A percentile compares a stretch with the other conserved stretches of the same genome.
Evolutionary conservation across 495 filamentous ascomycete genomes (phyloP).

Genomic region (Chlorociboria aeruginascens): DNA sequence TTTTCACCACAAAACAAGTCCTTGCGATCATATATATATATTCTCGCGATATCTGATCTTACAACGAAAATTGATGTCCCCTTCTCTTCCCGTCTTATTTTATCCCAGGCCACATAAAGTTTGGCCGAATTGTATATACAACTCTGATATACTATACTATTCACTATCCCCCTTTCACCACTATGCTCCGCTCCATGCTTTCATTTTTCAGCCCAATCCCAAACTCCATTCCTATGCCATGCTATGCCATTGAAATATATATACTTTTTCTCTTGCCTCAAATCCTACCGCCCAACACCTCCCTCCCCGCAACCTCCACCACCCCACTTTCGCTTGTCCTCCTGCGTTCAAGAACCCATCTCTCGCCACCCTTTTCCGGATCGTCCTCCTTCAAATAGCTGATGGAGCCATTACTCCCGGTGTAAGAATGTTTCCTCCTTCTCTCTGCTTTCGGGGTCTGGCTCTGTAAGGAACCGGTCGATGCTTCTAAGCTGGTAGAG

Average conservation of each 20-base stretch:
- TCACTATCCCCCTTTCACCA: too few species aligned
- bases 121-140: too few species aligned
- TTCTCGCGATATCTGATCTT: too few species aligned
- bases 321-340: constrained; percentile 40
- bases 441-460: constrained; percentile 12
- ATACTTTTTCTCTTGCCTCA: constrained; percentile 1
- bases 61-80: too few species aligned
- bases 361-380: constrained; percentile 29
- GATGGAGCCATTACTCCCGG: constrained; percentile 42
- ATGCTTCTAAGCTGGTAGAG: constrained; percentile 13
- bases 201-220: too few species aligned
- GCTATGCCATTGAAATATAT: not conserved
- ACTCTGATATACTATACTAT: too few species aligned
- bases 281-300: constrained; percentile 28
- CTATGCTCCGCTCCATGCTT: too few species aligned
- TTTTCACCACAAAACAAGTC: too few species aligned
- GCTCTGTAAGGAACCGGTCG: not conserved
- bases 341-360: constrained; percentile 46
- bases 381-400: constrained; percentile 41
- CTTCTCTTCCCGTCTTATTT: too few species aligned
- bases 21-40: too few species aligned
- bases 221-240: too few species aligned
- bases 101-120: too few species aligned
- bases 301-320: constrained; percentile 32
- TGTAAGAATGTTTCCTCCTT: constrained; percentile 30